Conservation (phyloP, 116 monocot genomes). For the Cymodocea nodosa region DNA sequence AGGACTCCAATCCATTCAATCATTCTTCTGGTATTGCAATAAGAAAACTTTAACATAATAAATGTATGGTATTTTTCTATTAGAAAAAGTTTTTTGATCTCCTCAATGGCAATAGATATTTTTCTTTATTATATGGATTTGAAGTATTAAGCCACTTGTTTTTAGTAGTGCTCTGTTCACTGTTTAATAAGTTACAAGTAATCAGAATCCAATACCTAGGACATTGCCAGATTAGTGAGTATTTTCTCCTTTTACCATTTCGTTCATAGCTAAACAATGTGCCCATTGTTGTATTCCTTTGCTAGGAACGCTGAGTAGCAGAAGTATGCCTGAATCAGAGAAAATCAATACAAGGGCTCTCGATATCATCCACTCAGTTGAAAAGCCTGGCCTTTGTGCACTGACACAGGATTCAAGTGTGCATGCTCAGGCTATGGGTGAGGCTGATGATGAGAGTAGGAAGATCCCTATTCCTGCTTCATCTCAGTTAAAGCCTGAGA, state of each 20-base stretch:
- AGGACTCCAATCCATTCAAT: not conserved
- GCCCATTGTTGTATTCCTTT: not conserved
- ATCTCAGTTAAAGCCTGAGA: not conserved
- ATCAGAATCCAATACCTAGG: too few relatives aligned
- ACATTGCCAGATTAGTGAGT: too few relatives aligned
- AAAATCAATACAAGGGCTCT: not conserved
- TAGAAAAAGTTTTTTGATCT: too few relatives aligned
- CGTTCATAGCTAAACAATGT: not conserved
- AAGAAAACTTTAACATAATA: not conserved
- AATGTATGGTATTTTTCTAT: not conserved
- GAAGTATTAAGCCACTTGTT: too few relatives aligned
- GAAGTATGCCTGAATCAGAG: not conserved
- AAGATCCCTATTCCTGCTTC: not conserved
- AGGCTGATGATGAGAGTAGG: not conserved
- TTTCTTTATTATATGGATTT: too few relatives aligned
- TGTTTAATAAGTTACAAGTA: too few relatives aligned
- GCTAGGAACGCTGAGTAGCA: not conserved
- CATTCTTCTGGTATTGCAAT: constrained; percentile 3
- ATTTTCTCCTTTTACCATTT: not conserved
- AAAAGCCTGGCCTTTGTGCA: not conserved
- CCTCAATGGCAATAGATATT: too few relatives aligned
- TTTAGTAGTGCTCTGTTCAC: too few relatives aligned
- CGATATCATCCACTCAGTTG: not conserved
- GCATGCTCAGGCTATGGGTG: not conserved
- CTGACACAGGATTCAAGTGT: not conserved